phyloP scores from a whole-genome alignment of 306 rosid species.

The Citrullus colocynthis region DNA sequence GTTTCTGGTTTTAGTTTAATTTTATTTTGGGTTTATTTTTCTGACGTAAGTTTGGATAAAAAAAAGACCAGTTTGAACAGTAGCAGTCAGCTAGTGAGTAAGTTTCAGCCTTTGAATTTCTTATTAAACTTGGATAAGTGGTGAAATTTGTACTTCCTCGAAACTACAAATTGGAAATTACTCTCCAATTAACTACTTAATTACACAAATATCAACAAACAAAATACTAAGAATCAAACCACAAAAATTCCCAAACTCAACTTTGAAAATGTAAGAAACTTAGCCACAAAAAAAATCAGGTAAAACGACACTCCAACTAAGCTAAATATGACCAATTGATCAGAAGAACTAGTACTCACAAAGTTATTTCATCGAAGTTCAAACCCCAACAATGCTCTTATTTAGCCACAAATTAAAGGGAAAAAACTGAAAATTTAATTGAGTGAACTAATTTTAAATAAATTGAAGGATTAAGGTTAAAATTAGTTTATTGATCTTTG shows the following conservation, averaged over 20 bases:
- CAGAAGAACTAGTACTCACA: neutral
- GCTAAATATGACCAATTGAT: neutral
- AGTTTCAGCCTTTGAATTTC: neutral
- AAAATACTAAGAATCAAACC: neutral
- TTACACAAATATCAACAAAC: neutral
- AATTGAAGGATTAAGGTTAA: neutral
- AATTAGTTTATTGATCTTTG: neutral
- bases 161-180: neutral
- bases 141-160: neutral
- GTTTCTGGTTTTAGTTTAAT: neutral
- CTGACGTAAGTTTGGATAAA: neutral
- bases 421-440: neutral
- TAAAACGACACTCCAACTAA: neutral
- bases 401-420: neutral
- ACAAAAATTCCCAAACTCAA: neutral
- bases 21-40: neutral
- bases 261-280: neutral
- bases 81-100: neutral
- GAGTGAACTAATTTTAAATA: neutral
- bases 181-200: neutral
- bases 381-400: neutral
- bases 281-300: neutral
- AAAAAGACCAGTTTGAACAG: neutral
- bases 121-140: neutral
- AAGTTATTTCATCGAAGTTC: neutral